Base-by-base conservation (phyloP, 2,329 filamentous ascomycete species). In the Bipolaris sorokiniana region DNA sequence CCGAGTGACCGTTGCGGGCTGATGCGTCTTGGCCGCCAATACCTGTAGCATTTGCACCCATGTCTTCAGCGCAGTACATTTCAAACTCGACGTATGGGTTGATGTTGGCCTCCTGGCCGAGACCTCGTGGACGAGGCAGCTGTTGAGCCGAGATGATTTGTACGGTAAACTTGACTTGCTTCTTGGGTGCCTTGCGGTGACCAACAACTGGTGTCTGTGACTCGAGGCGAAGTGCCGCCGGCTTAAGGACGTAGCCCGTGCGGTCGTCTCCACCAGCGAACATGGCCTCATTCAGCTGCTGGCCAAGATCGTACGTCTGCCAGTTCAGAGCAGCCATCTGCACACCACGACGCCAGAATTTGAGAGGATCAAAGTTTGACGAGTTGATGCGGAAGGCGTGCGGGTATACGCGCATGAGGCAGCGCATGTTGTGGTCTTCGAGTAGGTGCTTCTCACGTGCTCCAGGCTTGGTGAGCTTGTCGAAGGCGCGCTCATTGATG, bases 281-380 rank as follows among this genome's bases (percentile, higher is more conserved):
- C 95, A 99, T 98, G 70, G 95, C 95, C 66, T 95, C 90, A 74
- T 98, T 98, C 76, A 98, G 84, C 73, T 98, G 94, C 86, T 97
- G 95, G 44, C 93, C 92, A 16, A 96, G 83, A 72, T 98, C 95
- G 71, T 96, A 97, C 0, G 93, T 98, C 78, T 99, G 95, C 94
- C 95, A 98, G 78, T 99, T 99, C 61, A 98, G 83, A 0, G 95
- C 95, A 13, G 90, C 92, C 94, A 99, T 98, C 78, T 99, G 95
- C 16, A 97, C 95, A 31, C 95, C 95, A 41, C 92, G 88, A 49
- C 94, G 88, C 95, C 95, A 99, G 74, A 95, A 96, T 61, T 89
- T 88, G 62, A 97, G 85, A 1, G 95, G 95, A 69, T 97, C 92
- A 71, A 97, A 98, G 78, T 99, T 99, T 67, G 90, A 91, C 0